Evolutionary conservation across 1,139 yeast species (phyloP).

Genomic region (Saccharomyces hybrid): DNA sequence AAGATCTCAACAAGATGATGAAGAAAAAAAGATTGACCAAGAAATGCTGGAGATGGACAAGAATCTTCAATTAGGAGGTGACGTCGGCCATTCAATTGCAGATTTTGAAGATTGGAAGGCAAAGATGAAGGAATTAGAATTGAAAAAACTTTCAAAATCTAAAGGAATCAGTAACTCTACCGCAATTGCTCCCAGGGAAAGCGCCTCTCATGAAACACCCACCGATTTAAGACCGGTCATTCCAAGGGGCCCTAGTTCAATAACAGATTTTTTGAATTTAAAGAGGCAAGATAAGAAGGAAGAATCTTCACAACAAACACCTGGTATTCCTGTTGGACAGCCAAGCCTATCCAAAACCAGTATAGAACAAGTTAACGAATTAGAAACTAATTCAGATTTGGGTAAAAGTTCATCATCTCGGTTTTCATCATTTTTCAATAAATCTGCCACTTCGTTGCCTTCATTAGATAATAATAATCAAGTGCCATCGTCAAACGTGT

Average conservation of each 20-base stretch:
- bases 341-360: background rate
- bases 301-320: constrained; percentile 5
- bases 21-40: constrained; percentile 9
- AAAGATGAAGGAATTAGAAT: constrained; percentile 51
- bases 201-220: constrained; percentile 37
- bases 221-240: constrained; percentile 53
- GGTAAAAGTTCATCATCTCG: constrained; percentile 26
- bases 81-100: constrained; percentile 48
- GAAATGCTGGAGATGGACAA: constrained; percentile 16
- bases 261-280: constrained; percentile 28
- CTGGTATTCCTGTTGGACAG: constrained; percentile 4
- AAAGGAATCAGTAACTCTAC: constrained; percentile 2
- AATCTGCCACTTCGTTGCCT: constrained; percentile 12
- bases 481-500: constrained; percentile 7
- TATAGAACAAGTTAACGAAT: background rate
- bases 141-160: constrained; percentile 54
- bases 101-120: constrained; percentile 72
- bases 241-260: constrained; percentile 21
- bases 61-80: constrained; percentile 18
- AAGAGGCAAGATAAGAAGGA: constrained; percentile 6
- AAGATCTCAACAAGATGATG: background rate
- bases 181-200: background rate
- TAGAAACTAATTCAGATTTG: background rate
- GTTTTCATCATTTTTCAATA: constrained; percentile 30
- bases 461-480: constrained; percentile 5